phyloP scores from a whole-genome alignment of 1,139 yeast species.

The Pneumocystis murina region DNA sequence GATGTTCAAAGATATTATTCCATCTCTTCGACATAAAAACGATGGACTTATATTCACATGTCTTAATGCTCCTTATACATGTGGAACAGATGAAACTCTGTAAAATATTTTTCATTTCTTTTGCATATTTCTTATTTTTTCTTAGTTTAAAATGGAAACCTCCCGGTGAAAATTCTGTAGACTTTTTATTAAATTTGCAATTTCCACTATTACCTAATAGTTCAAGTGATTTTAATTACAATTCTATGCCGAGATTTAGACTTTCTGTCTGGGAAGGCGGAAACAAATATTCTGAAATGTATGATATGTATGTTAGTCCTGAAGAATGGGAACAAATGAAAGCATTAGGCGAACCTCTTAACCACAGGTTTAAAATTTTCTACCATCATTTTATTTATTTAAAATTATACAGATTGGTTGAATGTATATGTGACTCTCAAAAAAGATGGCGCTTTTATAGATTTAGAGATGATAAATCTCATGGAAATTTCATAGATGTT shows the following conservation, averaged over 20 bases:
- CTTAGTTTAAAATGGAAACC: conserved; percentile 79
- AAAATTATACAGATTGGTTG: conserved; percentile 44
- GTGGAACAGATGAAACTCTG: conserved; percentile 65
- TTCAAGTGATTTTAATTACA: conserved; percentile 36
- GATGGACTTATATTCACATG: conserved; percentile 94
- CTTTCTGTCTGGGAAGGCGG: conserved; percentile 47
- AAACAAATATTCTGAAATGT: conserved; percentile 47
- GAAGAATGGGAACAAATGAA: conserved; percentile 75
- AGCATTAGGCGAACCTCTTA: conserved; percentile 57
- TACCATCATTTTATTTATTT: neutral
- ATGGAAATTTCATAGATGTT: conserved; percentile 70
- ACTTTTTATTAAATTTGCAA: conserved; percentile 57
- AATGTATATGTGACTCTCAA: conserved; percentile 49
- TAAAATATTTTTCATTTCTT: neutral
- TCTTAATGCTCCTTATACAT: conserved; percentile 69
- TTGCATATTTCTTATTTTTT: conserved; percentile 24
- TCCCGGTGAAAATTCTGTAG: conserved; percentile 84
- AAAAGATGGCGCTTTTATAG: conserved; percentile 73
- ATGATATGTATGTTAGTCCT: conserved; percentile 45
- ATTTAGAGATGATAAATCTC: conserved; percentile 80
- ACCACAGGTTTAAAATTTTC: conserved; percentile 31
- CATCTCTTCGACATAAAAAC: conserved; percentile 66
- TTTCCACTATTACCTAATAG: conserved; percentile 53
- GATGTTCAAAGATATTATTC: conserved; percentile 53
- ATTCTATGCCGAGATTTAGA: conserved; percentile 53